Base-by-base conservation (phyloP, 179 eudicot species). In the Nepenthes alata region DNA sequence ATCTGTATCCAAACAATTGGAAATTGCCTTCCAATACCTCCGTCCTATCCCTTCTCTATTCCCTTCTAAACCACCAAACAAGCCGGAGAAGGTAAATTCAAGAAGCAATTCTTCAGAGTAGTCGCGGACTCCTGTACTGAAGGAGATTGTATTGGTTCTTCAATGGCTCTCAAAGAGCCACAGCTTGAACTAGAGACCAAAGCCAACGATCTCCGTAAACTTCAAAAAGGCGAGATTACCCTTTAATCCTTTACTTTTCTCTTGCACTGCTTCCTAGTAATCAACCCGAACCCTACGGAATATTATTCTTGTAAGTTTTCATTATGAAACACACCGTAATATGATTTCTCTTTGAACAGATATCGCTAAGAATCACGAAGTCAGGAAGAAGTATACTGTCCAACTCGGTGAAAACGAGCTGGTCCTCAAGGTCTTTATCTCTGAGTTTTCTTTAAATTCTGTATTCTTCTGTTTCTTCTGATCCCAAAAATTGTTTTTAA, bases 401-500 rank as follows among this genome's bases (percentile, higher is more conserved):
- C 98, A 91, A 68, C 96, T 91, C 2, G 98, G 98, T 41, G 98
- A 89, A 70, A 91, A 91, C 55, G 98, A 89, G 83, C 96, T 91
- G 44, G 98, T 91, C 12, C 96, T 91, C 64, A 91, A 91, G 89
- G 98, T 86, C 25, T 51, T 8, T 51, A 35, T 34, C n/a, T 35
- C 13, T 25, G 0, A 25, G 10, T 49, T 14, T 39, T 54, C 13
- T 5, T 50, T 62, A 11, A 11, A 11, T 50, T 48, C 54, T 48
- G 16, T 62, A n/a, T 3, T 39, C 11, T 53, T 0, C 6, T 60
- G 1, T 44, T 53, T 44, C 6, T 37, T 25, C 14, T 9, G 10
- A 3, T 48, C 6, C 52, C 8, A 41, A 7, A 41, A 7, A 41
- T 4, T 4, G 45, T 41, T 41, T 25, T 25, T 7, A 7, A 41